These are phyloP conservation scores for Alternaria burnsii DNA, from an alignment of 2,329 filamentous ascomycete species.

Conservation along the genomic window DNA sequence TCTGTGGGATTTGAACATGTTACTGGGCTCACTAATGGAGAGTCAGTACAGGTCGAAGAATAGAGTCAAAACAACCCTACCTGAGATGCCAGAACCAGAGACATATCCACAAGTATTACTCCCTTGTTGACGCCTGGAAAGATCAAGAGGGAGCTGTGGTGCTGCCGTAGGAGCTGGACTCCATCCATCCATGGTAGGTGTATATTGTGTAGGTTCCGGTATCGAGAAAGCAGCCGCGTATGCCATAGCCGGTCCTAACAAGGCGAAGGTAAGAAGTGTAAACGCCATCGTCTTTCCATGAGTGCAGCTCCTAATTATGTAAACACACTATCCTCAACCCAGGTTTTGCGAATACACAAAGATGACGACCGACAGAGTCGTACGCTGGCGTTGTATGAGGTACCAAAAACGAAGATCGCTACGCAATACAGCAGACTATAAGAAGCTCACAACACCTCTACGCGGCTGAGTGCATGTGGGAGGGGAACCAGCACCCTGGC, in stretches of 20 bases:
- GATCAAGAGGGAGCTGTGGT: slow-evolving; percentile 32
- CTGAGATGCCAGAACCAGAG: slow-evolving; percentile 26
- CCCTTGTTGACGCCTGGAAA: slow-evolving; percentile 37
- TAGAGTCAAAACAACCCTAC: slow-evolving; percentile 24
- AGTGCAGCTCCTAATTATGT: not conserved
- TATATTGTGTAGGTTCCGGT: slow-evolving; percentile 39
- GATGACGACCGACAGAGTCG: not conserved
- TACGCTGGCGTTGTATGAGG: not conserved
- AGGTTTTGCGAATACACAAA: not conserved
- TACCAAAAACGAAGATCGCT: slow-evolving; percentile 19
- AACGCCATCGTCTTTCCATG: slow-evolving; percentile 38
- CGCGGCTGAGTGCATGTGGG: slow-evolving; percentile 24
- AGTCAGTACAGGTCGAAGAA: slow-evolving; percentile 13
- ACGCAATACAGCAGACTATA: slow-evolving; percentile 22
- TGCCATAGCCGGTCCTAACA: slow-evolving; percentile 38
- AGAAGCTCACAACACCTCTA: slow-evolving; percentile 10
- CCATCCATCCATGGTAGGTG: slow-evolving; percentile 37
- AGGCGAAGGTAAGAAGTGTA: slow-evolving; percentile 32
- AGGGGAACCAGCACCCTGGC: slow-evolving; percentile 16
- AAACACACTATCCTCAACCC: not conserved
- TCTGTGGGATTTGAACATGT: slow-evolving; percentile 37
- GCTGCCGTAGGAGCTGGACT: slow-evolving; percentile 43
- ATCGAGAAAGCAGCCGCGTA: slow-evolving; percentile 39
- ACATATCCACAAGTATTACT: slow-evolving; percentile 44
- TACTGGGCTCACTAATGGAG: slow-evolving; percentile 34